phyloP scores from a whole-genome alignment of 768 basidiomycete species.

The Dentipellis sp. region DNA sequence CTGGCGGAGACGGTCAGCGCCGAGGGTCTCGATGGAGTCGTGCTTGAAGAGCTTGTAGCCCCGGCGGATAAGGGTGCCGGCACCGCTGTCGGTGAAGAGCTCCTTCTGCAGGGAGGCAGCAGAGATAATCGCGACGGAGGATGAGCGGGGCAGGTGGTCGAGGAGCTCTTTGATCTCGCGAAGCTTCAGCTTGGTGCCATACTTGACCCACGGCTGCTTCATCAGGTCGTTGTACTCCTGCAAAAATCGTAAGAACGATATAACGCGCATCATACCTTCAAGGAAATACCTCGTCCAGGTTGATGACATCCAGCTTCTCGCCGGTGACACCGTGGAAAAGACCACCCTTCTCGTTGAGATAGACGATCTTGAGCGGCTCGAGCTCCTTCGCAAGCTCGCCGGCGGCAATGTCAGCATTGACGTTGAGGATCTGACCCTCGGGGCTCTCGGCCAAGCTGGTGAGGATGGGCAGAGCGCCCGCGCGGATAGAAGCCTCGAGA shows the following conservation, averaged over 20 bases:
- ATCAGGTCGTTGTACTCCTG: constrained; percentile 94
- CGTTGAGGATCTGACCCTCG: constrained; percentile 97
- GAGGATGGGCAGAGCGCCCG: constrained; percentile 92
- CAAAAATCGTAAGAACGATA: not conserved
- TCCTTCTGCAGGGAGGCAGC: constrained; percentile 91
- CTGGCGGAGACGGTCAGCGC: constrained; percentile 90
- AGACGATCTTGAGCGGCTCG: constrained; percentile 98
- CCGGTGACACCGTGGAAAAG: constrained; percentile 96
- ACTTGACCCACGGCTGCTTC: constrained; percentile 99
- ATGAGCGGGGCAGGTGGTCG: constrained; percentile 94
- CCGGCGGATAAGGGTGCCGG: constrained; percentile 94
- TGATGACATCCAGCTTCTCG: constrained; percentile 93
- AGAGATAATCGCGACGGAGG: constrained; percentile 97
- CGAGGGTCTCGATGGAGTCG: constrained; percentile 67
- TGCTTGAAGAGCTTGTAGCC: constrained; percentile 98
- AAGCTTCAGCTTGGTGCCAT: constrained; percentile 96
- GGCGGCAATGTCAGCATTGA: constrained; percentile 97
- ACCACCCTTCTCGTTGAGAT: constrained; percentile 96
- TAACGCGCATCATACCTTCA: not conserved
- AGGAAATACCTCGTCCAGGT: constrained; percentile 78
- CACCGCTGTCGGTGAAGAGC: constrained; percentile 96
- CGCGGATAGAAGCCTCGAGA: constrained; percentile 92
- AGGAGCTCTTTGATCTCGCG: constrained; percentile 99
- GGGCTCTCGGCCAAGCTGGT: constrained; percentile 90
- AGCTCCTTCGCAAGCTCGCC: constrained; percentile 97